Conservation (phyloP, 805 yeast species). For the Yarrowia deformans region DNA sequence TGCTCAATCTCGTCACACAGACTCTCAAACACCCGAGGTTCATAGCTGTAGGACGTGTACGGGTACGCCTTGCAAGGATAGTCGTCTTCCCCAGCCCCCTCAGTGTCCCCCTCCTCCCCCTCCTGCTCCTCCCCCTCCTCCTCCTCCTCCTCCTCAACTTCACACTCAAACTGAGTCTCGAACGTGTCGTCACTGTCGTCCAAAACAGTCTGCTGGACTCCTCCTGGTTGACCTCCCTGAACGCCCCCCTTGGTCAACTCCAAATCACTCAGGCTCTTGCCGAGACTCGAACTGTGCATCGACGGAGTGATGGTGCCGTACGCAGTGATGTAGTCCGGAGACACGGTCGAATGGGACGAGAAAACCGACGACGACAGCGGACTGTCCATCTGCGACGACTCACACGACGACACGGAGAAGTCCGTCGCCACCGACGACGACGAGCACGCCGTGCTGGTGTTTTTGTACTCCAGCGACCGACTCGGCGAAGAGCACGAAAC, state of each 20-base stretch:
- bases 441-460: constrained; percentile 13
- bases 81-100: no score
- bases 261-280: constrained; percentile 23
- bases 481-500: background rate
- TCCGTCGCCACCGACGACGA: constrained; percentile 17
- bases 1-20: constrained; percentile 38
- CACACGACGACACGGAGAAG: constrained; percentile 17
- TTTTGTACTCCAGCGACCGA: constrained; percentile 34
- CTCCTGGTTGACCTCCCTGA: no score
- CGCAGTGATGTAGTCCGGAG: constrained; percentile 29
- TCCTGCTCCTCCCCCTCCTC: background rate
- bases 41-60: constrained; percentile 11
- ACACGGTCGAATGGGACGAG: constrained; percentile 19
- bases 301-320: constrained; percentile 17
- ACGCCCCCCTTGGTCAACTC: constrained; percentile 12
- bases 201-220: background rate
- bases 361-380: constrained; percentile 20
- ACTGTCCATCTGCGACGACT: constrained; percentile 17
- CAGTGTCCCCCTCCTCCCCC: background rate
- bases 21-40: constrained; percentile 20
- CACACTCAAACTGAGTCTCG: constrained; percentile 34
- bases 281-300: background rate
- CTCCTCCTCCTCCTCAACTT: background rate
- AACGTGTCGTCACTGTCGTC: constrained; percentile 27
- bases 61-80: background rate